Percentiles rank a stretch among this genome's conserved stretches.
These are phyloP conservation scores for Hortaea werneckii DNA, from an alignment of 2,329 filamentous ascomycete genomes.

Conservation along the genomic window DNA sequence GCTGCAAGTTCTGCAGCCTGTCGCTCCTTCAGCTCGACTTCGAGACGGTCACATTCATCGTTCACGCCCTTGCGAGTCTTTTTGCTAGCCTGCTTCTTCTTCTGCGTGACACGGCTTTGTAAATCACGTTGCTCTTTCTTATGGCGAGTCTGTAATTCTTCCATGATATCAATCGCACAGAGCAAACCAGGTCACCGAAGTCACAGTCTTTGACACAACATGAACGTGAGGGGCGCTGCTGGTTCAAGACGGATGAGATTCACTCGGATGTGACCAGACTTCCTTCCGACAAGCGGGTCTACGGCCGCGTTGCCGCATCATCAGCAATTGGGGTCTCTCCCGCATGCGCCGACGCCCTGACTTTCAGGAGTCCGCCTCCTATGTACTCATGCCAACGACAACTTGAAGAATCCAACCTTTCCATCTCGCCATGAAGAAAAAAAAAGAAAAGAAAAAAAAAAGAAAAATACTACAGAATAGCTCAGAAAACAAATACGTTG, in stretches of 20 bases:
- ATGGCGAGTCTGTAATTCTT: conserved; percentile 69
- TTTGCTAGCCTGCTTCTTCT: conserved; percentile 95
- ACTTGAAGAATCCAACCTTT: too few relatives aligned
- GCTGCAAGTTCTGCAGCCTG: conserved; percentile 43
- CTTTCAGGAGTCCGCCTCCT: too few relatives aligned
- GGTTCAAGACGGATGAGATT: not conserved
- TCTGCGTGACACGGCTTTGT: conserved; percentile 75
- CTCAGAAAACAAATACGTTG: too few relatives aligned
- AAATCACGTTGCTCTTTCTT: conserved; percentile 83
- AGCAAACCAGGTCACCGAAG: not conserved
- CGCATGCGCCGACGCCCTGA: too few relatives aligned
- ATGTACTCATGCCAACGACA: too few relatives aligned
- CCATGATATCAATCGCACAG: conserved; percentile 37
- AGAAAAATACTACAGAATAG: too few relatives aligned
- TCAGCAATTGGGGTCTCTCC: too few relatives aligned
- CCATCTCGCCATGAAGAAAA: too few relatives aligned
- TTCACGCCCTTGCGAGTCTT: conserved; percentile 53
- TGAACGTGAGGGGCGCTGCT: not conserved
- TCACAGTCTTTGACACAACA: not conserved
- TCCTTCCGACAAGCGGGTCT: too few relatives aligned
- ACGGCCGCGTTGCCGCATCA: too few relatives aligned
- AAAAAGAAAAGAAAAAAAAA: too few relatives aligned
- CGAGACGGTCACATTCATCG: conserved; percentile 51
- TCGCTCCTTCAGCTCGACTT: conserved; percentile 44
- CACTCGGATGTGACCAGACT: too few relatives aligned